Evolutionary conservation across 2,329 filamentous ascomycete genomes (phyloP).

Genomic region (Sphaerulina populicola): DNA sequence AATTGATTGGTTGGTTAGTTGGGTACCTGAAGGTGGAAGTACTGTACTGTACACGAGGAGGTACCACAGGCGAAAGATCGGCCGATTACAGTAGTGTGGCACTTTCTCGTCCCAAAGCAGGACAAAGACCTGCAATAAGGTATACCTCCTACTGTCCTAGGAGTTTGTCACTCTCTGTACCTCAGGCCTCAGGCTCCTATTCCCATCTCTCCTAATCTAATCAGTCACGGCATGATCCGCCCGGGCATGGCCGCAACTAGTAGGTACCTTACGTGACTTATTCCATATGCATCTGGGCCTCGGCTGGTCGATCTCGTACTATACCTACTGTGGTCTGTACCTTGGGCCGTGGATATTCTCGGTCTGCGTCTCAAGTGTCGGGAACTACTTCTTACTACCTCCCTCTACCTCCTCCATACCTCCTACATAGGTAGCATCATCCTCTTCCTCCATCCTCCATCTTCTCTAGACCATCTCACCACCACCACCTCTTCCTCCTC

Average conservation of each 20-base stretch:
- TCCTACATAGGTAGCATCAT: no score
- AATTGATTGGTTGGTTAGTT: no score
- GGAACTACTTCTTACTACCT: not conserved
- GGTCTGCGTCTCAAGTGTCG: not conserved
- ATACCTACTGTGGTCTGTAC: constrained; percentile 1
- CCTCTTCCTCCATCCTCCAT: not conserved
- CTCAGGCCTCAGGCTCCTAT: no score
- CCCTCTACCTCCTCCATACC: no score
- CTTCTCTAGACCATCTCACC: not conserved
- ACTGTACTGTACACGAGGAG: no score
- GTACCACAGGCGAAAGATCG: no score
- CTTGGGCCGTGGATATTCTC: not conserved
- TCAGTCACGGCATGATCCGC: constrained; percentile 6
- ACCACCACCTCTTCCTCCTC: not conserved
- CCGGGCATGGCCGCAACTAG: not conserved
- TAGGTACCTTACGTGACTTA: not conserved
- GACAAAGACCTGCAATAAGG: no score
- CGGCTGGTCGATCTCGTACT: not conserved
- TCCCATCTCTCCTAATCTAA: not conserved
- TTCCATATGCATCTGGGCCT: not conserved
- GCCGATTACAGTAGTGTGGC: no score
- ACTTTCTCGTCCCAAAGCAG: not conserved
- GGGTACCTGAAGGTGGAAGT: no score
- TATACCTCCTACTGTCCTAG: no score
- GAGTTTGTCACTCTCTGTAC: no score